Evolutionary conservation across 2,329 filamentous ascomycete genomes (phyloP).

Genomic region (Fusarium sp.): DNA sequence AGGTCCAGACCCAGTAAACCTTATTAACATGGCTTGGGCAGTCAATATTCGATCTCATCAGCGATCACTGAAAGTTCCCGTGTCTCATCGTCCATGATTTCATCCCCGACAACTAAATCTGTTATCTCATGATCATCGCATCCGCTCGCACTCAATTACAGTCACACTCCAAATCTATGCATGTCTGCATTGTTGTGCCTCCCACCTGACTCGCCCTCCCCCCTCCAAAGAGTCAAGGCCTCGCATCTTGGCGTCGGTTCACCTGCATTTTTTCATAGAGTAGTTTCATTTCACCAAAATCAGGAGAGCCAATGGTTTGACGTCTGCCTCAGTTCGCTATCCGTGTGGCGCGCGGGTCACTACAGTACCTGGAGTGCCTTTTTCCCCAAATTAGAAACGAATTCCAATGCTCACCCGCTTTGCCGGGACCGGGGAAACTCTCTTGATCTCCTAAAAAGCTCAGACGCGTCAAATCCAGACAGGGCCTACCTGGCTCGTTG

Average conservation of each 20-base stretch:
- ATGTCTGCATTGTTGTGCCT: background rate
- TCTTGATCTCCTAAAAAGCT: background rate
- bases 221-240: constrained; percentile 3
- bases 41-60: background rate
- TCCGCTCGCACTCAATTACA: background rate
- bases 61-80: background rate
- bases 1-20: constrained; percentile 2
- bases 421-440: background rate
- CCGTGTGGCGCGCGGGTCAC: constrained; percentile 34
- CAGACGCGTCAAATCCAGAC: background rate
- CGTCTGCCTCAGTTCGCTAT: constrained; percentile 16
- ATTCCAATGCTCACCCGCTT: constrained; percentile 1
- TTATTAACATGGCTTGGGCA: constrained; percentile 1
- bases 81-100: background rate
- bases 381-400: constrained; percentile 3
- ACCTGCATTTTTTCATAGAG: background rate
- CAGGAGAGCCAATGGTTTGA: constrained; percentile 36
- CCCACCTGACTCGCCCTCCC: constrained; percentile 21
- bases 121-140: background rate
- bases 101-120: background rate
- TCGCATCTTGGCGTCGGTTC: constrained; percentile 22
- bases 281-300: constrained; percentile 32
- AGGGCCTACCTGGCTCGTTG: background rate
- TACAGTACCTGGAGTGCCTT: constrained; percentile 26
- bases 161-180: background rate